These are phyloP conservation scores for Tilletia walkeri DNA, from an alignment of 1,284 basidiomycete species.

Conservation along the genomic window DNA sequence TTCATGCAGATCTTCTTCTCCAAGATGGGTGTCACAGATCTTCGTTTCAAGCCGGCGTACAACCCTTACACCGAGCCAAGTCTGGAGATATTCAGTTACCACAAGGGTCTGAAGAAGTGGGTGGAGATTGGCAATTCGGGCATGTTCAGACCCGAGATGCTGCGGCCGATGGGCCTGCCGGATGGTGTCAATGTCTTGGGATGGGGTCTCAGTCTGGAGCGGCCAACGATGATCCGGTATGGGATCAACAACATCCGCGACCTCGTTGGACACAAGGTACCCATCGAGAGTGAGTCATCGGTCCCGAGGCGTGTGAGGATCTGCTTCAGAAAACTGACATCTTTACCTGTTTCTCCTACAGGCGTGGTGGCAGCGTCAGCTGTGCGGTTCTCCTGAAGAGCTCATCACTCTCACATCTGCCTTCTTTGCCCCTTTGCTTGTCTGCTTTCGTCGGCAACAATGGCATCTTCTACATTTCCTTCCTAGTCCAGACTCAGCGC, in stretches of 20 bases:
- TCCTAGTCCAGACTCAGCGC: too few species aligned
- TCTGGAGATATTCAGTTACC: constrained; percentile 99
- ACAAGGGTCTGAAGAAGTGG: constrained; percentile 90
- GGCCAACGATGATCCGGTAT: constrained; percentile 94
- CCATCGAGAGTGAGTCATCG: constrained; percentile 53
- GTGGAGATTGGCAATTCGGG: constrained; percentile 85
- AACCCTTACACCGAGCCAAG: constrained; percentile 76
- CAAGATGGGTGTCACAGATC: constrained; percentile 91
- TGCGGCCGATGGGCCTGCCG: constrained; percentile 93
- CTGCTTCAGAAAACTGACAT: neutral
- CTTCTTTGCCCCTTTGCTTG: neutral
- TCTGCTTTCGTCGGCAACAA: neutral
- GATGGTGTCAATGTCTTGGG: constrained; percentile 95
- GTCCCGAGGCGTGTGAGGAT: too few species aligned
- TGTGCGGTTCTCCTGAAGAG: constrained; percentile 38
- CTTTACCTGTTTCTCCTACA: neutral
- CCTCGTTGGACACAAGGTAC: constrained; percentile 93
- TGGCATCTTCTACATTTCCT: too few species aligned
- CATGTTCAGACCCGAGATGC: constrained; percentile 99
- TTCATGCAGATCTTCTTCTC: constrained; percentile 71
- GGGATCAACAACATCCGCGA: constrained; percentile 93
- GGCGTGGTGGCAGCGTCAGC: constrained; percentile 51
- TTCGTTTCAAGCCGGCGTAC: constrained; percentile 96
- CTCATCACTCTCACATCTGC: neutral
- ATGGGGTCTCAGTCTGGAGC: constrained; percentile 91